Evolutionary conservation across 2,329 filamentous ascomycete species (phyloP), one percentile per base, ranked within the genome.

Genomic region (Ascochyta lentis): DNA sequence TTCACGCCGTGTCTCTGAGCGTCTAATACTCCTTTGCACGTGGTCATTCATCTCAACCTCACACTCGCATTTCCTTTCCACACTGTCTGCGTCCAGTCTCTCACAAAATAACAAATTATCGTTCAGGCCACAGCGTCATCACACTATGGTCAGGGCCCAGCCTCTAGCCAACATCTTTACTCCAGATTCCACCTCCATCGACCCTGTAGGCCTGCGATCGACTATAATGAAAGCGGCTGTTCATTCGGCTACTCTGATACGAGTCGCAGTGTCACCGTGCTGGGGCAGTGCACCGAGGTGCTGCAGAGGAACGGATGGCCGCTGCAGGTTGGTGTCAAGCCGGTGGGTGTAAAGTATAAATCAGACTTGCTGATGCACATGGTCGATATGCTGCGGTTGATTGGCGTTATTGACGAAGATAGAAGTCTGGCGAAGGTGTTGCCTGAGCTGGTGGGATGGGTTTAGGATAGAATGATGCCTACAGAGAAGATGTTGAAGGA

Each of bases 361-460:
- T n/a, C 58, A 9, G 60, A 63, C 37, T n/a, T 40, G 12, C 33
- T 63, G 41, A 61, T 50, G 23, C 60, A 59, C 31, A 61, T 63
- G 60, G 60, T 63, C 4, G 55, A 57, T 23, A 58, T 56, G 34
- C 43, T 50, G 29, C 42, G 51, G 13, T 33, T 63, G 29, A 51
- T 63, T 13, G 58, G 58, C 9, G 60, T 61, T 4, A 61, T 63
- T 24, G 58, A 63, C 16, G 60, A 58, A 2, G 60, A 63, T 37
- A 52, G 58, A 26, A 56, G 61, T 42, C 58, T 53, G 3, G 60
- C 43, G 5, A 58, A 63, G 38, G 60, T 58, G 15, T 34, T 63
- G 12, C 56, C 58, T 13, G 60, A 63, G 40, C 33, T 63, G 15
- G 60, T 63, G 19, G 35, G 56, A 50, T 61, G 58, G 60, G 44